Conservation (phyloP, 345 rosid genomes). For the Kernera saxatilis region DNA sequence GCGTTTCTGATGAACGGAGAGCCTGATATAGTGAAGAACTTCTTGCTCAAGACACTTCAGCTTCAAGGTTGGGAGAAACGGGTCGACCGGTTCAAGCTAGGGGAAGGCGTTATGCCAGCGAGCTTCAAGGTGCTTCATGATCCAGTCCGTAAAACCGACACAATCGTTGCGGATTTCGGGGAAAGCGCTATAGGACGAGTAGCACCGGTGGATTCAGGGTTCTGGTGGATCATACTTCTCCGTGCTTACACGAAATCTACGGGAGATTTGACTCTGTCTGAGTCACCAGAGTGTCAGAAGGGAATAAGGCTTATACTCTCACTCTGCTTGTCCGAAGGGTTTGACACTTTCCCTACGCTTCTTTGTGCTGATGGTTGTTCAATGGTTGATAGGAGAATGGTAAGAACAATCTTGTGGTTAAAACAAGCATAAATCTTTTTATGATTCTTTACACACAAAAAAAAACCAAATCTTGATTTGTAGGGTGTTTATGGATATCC, state of each 20-base stretch:
- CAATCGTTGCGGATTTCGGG: conserved; percentile 65
- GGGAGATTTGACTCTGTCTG: conserved; percentile 54
- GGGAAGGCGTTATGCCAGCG: conserved; percentile 82
- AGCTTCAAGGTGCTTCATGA: conserved; percentile 81
- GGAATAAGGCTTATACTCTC: conserved; percentile 66
- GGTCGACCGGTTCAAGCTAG: conserved; percentile 69
- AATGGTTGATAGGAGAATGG: conserved; percentile 87
- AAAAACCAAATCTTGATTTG: background rate
- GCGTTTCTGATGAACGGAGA: conserved; percentile 76
- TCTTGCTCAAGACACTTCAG: conserved; percentile 60
- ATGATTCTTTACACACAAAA: background rate
- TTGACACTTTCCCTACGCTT: conserved; percentile 72
- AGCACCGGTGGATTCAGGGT: conserved; percentile 82
- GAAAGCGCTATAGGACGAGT: conserved; percentile 81
- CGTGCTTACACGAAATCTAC: conserved; percentile 83
- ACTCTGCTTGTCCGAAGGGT: conserved; percentile 69
- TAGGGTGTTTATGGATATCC: conserved; percentile 86
- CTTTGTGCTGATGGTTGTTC: conserved; percentile 78
- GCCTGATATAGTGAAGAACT: conserved; percentile 72
- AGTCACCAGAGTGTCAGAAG: conserved; percentile 65
- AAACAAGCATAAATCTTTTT: background rate
- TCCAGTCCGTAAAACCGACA: conserved; percentile 53
- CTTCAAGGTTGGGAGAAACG: conserved; percentile 80
- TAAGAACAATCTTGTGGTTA: conserved; percentile 17
- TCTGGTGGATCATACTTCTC: conserved; percentile 84